A percentile compares a stretch with the other conserved stretches of the same genome.
These are phyloP conservation scores for Aspergillus sp. DNA, from an alignment of 2,329 filamentous ascomycete genomes.

Conservation along the genomic window DNA sequence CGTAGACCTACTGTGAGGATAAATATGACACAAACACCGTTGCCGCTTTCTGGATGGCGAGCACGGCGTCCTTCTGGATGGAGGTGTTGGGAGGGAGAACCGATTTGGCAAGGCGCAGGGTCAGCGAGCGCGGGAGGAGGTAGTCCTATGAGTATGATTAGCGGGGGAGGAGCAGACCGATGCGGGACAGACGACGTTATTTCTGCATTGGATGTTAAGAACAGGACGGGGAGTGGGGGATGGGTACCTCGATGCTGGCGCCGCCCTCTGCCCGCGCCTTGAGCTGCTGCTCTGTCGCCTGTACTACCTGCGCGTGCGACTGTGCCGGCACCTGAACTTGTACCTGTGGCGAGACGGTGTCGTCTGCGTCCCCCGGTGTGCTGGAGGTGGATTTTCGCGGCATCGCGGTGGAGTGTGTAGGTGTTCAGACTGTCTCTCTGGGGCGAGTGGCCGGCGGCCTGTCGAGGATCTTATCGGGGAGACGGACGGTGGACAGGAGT, in stretches of 20 bases:
- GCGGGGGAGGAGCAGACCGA: neutral
- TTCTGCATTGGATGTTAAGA: neutral
- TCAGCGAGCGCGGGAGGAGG: constrained; percentile 60
- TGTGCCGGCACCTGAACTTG: constrained; percentile 12
- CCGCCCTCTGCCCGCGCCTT: constrained; percentile 38
- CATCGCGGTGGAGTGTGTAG: constrained; percentile 17
- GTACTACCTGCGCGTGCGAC: constrained; percentile 22
- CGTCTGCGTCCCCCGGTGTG: constrained; percentile 11
- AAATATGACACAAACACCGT: constrained; percentile 67
- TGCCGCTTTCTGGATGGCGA: constrained; percentile 63
- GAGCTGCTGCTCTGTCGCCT: constrained; percentile 38
- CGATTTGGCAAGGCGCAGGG: constrained; percentile 60
- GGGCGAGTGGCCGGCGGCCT: neutral
- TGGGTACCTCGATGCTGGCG: constrained; percentile 38
- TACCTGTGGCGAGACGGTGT: constrained; percentile 16
- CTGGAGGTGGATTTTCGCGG: constrained; percentile 36
- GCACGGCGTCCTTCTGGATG: constrained; percentile 63
- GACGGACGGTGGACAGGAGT: neutral
- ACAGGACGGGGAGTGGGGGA: neutral
- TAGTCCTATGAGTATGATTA: constrained; percentile 48
- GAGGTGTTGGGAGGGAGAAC: constrained; percentile 63
- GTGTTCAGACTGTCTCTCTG: neutral
- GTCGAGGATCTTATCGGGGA: neutral
- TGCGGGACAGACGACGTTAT: neutral
- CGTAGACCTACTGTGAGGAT: constrained; percentile 52